These are phyloP conservation scores for Usnea hakonensis DNA, from an alignment of 495 filamentous ascomycete species.

Conservation along the genomic window DNA sequence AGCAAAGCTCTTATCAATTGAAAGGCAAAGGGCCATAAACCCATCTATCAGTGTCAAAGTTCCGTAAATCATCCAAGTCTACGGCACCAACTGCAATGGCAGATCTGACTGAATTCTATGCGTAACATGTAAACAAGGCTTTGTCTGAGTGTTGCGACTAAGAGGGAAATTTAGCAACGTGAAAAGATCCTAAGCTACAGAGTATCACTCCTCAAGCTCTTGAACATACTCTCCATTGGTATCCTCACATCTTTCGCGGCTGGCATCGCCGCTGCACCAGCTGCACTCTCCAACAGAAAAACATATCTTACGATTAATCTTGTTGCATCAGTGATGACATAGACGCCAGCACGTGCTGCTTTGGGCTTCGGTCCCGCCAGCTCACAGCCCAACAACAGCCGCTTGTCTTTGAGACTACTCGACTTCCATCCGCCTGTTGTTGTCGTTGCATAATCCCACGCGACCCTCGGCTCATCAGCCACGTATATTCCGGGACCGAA, in stretches of 20 bases:
- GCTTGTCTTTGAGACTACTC: not conserved
- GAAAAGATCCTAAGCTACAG: too few relatives aligned
- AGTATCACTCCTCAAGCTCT: not conserved
- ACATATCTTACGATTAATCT: not conserved
- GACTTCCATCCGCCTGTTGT: not conserved
- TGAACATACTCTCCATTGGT: constrained; percentile 2
- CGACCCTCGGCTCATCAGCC: not conserved
- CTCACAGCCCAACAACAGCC: constrained; percentile 4
- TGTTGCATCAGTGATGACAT: constrained; percentile 9
- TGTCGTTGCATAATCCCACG: not conserved
- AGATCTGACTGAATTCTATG: too few relatives aligned
- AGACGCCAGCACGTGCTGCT: not conserved
- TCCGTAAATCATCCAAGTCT: too few relatives aligned
- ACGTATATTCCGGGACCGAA: not conserved
- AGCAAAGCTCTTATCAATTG: too few relatives aligned
- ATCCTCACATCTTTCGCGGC: not conserved
- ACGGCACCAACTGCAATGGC: too few relatives aligned
- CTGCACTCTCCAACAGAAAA: not conserved
- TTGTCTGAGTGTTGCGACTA: too few relatives aligned
- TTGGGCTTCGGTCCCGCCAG: constrained; percentile 4
- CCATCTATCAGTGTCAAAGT: too few relatives aligned
- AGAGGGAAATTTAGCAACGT: too few relatives aligned
- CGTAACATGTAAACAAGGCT: too few relatives aligned
- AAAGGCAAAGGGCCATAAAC: too few relatives aligned
- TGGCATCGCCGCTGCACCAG: not conserved